Base-by-base conservation (phyloP, 768 basidiomycete species). In the Porpolomopsis calyptriformis region DNA sequence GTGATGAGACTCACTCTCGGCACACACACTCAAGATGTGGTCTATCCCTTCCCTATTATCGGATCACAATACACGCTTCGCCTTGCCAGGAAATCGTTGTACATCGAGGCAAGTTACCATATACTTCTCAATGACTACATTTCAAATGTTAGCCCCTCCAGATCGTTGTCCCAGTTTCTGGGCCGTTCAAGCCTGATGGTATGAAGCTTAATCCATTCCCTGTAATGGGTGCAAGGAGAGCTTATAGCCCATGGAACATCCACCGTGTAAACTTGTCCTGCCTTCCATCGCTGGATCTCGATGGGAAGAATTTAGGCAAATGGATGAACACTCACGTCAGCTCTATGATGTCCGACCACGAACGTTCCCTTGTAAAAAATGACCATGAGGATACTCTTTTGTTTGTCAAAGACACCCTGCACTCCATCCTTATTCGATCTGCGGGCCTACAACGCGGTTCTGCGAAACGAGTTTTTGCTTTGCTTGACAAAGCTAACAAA, bases 31-130 rank as follows among this genome's bases (percentile, higher is more conserved):
- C 54, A 66, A 41, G 40, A 45, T 26, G 47, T 76, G 5, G 6
- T 39, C 1, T 76, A 66, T 36, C 75, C 74, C 0, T 68, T 72
- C 37, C 72, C 73, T 7, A 57, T 78, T 8, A 53, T 67, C 25
- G 61, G 63, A 4, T 48, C 52, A 16, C 60, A 61, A 12, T 43
- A 56, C 1, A 74, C 64, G 51, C 53, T 70, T 8, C 67, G 74
- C 4, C 52, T 79, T 26, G 78, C 78, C 7, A 66, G 78, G 31
- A 77, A 73, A 51, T 80, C 76, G 1, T 64, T 56, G 20, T 80
- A 74, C 47, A 58, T 79, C 4, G 67, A 71, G 56, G 64, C 67
- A 55, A 60, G 60, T 55, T 10, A 49, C 49, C 24, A 47, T 52
- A 41, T 39, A 49, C 35, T 35, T 25, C 10, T 27, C 29, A 22